Base-by-base conservation (phyloP, 306 rosid genomes). In the Begonia peltatifolia region DNA sequence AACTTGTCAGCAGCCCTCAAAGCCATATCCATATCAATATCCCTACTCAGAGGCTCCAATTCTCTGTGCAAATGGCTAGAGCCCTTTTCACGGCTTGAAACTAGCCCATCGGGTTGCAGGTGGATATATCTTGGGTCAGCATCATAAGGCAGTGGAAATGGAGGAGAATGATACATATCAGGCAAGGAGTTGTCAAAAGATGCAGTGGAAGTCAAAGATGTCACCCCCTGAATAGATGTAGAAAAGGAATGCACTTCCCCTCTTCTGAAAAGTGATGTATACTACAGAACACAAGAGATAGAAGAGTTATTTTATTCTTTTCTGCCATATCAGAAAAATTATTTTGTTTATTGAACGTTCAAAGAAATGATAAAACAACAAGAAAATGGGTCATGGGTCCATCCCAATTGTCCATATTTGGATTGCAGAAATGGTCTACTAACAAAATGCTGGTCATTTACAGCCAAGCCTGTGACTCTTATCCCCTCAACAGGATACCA, bases 141-240 rank as follows among this genome's bases (percentile, higher is more conserved):
- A 67, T 90, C 97, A 63, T 90, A 90, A 11, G 97, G 97, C 75
- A 90, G 78, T 14, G 97, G 95, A 77, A 94, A 77, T 55, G 97
- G 97, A 63, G 97, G 97, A 62, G 97, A 78, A 25, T 80, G 97
- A 71, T 85, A 90, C 70, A 80, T 74, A 57, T 80, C 95, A 50
- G 95, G 80, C 14, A 85, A 63, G 59, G 94, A 78, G 76, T 77
- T 78, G 64, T 86, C 97, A 14, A 71, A 77, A 18, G 95, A 80
- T 49, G 82, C 73, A 15, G 97, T 30, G 47, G 97, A 80, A 16
- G 61, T 70, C 71, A 89, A 60, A 54, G 97, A 85, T 53, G 94
- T 74, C n/a, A 81, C 60, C 56, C 94, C 95, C 65, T 85, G 94
- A 53, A 80, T 54, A 44, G 97, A 80, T 23, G 97, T 78, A 52